Base-by-base conservation (phyloP, 345 rosid species). In the Eutrema japonicum region DNA sequence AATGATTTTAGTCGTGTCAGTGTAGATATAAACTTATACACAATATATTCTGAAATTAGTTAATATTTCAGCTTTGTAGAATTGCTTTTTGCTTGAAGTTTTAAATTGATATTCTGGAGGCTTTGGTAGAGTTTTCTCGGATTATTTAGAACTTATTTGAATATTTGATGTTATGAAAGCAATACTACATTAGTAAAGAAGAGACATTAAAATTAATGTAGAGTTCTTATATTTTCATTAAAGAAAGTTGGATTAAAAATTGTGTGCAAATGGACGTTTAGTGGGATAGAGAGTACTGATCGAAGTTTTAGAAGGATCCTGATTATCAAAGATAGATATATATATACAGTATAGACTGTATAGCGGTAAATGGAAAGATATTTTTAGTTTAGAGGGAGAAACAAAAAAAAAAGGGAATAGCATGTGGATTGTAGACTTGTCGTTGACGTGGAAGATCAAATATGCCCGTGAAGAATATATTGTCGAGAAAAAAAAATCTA, bases 361-460 rank as follows among this genome's bases (percentile, higher is more conserved):
- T 22, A 22, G 2, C 26, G 26, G 26, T 1, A 2, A 22, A 35
- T 35, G 38, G 8, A 7, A 35, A 35, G 38, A 35, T 35, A 35
- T 35, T 35, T 30, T 37, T 60, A 2, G 6, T 60, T 11, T 27
- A 13, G 43, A 50, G 51, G 55, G 50, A 41, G 12, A n/a, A 38
- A 38, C 3, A 2, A 42, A 6, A 40, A 3, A 12, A 32, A 22
- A 43, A 7, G 45, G 14, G 29, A 37, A 27, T 48, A 33, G 18
- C 48, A 14, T 33, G 49, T 58, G 63, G 48, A 68, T 73, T 54
- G 4, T 60, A 32, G 63, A 57, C 61, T 66, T 48, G 49, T 75
- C 63, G 35, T 61, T 68, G 68, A 75, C 41, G 42, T 40, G 73
- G 50, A 66, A 43, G 30, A 16, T 32, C 42, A 66, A 10, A 41